Evolutionary conservation across 208 protist species (phyloP).

Genomic region (Acanthamoeba triangularis): DNA sequence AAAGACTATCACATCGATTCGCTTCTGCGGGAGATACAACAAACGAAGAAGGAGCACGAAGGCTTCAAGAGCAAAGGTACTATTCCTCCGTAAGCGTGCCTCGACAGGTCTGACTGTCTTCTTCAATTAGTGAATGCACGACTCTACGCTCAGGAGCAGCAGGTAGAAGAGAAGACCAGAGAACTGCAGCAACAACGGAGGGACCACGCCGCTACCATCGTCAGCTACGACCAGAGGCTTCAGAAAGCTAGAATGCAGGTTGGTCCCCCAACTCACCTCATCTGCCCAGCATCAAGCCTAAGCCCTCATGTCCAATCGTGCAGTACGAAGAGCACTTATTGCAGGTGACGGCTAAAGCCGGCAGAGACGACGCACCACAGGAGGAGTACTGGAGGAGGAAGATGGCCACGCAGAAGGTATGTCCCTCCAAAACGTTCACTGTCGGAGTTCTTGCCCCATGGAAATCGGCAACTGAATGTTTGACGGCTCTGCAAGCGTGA

Average conservation of each 20-base stretch:
- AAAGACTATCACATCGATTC: background rate
- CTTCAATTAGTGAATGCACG: background rate
- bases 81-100: background rate
- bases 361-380: background rate
- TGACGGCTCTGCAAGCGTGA: no score
- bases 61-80: background rate
- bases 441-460: no score
- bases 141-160: background rate
- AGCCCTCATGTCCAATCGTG: no score
- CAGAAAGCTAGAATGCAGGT: background rate
- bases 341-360: background rate
- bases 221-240: background rate
- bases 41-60: background rate
- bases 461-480: no score
- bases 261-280: background rate
- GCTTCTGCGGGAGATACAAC: background rate
- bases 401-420: background rate
- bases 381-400: slow-evolving; percentile 12
- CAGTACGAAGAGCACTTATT: slow-evolving; percentile 25
- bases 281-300: no score
- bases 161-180: background rate
- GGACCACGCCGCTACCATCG: slow-evolving; percentile 16
- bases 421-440: no score
- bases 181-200: background rate
- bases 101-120: background rate